Conservation (phyloP, 2,329 filamentous ascomycete genomes). For the Colletotrichum destructivum region DNA sequence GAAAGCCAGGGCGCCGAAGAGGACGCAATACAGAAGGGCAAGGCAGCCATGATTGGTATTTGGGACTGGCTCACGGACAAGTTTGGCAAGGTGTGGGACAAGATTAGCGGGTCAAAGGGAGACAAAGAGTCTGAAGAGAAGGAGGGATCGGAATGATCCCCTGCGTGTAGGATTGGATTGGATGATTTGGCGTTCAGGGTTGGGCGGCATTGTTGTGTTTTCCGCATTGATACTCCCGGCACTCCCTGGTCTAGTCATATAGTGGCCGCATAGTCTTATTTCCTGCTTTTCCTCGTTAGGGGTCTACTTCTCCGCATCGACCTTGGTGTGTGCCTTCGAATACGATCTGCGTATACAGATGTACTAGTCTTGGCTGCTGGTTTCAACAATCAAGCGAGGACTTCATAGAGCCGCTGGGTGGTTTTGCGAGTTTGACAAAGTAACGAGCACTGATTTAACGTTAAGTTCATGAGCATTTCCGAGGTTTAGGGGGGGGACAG, state of each 20-base stretch:
- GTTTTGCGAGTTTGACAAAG: neutral
- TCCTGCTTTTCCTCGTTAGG: too few species aligned
- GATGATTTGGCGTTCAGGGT: constrained; percentile 31
- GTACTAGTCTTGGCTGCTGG: neutral
- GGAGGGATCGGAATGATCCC: constrained; percentile 26
- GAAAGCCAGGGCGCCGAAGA: constrained; percentile 47
- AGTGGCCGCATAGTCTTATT: neutral
- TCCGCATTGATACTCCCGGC: constrained; percentile 33
- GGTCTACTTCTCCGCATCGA: too few species aligned
- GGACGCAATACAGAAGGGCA: constrained; percentile 49
- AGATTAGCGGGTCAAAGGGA: constrained; percentile 52
- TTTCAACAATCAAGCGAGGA: neutral
- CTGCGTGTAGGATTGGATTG: neutral
- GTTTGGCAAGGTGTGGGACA: constrained; percentile 62
- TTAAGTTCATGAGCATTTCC: neutral
- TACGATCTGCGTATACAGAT: neutral
- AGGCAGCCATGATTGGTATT: constrained; percentile 53
- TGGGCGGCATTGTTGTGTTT: constrained; percentile 28
- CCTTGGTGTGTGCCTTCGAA: neutral
- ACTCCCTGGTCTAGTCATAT: neutral
- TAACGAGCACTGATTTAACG: neutral
- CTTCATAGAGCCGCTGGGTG: neutral
- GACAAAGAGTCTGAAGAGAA: neutral
- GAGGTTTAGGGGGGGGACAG: neutral
- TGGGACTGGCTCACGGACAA: constrained; percentile 69